phyloP scores from a whole-genome alignment of 805 yeast species.

The Yarrowia sp. region DNA sequence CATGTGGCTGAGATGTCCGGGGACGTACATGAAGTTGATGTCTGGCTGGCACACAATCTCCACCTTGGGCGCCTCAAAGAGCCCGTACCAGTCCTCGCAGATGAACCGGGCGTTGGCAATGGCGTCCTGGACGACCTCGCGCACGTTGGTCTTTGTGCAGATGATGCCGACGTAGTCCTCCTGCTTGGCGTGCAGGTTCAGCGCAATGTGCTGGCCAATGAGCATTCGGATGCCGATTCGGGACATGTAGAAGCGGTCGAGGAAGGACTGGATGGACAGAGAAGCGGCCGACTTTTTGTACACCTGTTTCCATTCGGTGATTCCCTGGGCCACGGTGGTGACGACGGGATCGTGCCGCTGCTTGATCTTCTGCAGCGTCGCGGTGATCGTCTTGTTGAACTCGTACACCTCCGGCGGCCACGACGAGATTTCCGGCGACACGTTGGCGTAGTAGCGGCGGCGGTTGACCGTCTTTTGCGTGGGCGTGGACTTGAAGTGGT shows the following conservation, averaged over 20 bases:
- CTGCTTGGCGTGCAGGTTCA: conserved; percentile 65
- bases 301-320: conserved; percentile 81
- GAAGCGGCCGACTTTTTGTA: conserved; percentile 61
- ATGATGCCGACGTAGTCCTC: conserved; percentile 87
- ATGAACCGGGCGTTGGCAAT: conserved; percentile 89
- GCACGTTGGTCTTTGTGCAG: conserved; percentile 81
- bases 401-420: conserved; percentile 79
- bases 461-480: conserved; percentile 35
- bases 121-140: conserved; percentile 84
- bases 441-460: conserved; percentile 59
- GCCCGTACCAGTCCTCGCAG: conserved; percentile 88
- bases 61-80: conserved; percentile 85
- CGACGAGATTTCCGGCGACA: conserved; percentile 59
- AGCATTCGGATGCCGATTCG: conserved; percentile 92
- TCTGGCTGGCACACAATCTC: conserved; percentile 77
- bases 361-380: conserved; percentile 72
- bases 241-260: conserved; percentile 88
- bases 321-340: conserved; percentile 90
- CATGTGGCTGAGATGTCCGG: conserved; percentile 92
- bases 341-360: conserved; percentile 91
- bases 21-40: conserved; percentile 86
- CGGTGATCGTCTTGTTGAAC: conserved; percentile 72
- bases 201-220: conserved; percentile 91
- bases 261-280: conserved; percentile 75
- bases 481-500: conserved; percentile 36